Evolutionary conservation across 106 monocot species (phyloP).

Genomic region (Alisma plantagoaquatica): DNA sequence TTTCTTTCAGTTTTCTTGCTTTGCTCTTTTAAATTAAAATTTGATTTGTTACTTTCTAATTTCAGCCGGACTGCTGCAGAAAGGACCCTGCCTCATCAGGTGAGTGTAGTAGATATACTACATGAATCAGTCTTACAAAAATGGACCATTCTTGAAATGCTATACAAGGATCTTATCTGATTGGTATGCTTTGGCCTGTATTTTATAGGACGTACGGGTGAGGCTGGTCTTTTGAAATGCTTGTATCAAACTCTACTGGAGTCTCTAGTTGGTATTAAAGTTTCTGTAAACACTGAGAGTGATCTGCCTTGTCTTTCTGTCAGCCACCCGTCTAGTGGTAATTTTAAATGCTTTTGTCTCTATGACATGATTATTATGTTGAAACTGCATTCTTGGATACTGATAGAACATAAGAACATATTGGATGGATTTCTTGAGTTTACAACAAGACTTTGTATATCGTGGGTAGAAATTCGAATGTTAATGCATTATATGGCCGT

Average conservation of each 20-base stretch:
- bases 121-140: neutral
- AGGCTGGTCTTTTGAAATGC: conserved; percentile 10
- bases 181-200: neutral
- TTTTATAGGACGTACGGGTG: conserved; percentile 16
- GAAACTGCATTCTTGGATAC: no score
- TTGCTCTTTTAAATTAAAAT: neutral
- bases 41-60: conserved; percentile 7
- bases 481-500: no score
- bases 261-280: conserved; percentile 44
- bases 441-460: no score
- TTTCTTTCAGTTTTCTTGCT: neutral
- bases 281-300: conserved; percentile 29
- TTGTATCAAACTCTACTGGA: conserved; percentile 49
- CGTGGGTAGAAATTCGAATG: no score
- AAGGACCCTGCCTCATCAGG: conserved; percentile 11
- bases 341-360: no score
- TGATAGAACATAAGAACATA: no score
- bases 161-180: neutral
- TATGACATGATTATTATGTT: no score
- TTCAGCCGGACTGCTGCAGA: conserved; percentile 41
- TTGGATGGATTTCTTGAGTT: no score
- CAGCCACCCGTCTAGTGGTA: conserved; percentile 60
- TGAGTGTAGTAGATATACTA: conserved; percentile 10
- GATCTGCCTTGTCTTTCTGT: conserved; percentile 32
- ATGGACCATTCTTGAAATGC: neutral